Base-by-base conservation (phyloP, 2,329 filamentous ascomycete species). In the Exophiala viscosa region DNA sequence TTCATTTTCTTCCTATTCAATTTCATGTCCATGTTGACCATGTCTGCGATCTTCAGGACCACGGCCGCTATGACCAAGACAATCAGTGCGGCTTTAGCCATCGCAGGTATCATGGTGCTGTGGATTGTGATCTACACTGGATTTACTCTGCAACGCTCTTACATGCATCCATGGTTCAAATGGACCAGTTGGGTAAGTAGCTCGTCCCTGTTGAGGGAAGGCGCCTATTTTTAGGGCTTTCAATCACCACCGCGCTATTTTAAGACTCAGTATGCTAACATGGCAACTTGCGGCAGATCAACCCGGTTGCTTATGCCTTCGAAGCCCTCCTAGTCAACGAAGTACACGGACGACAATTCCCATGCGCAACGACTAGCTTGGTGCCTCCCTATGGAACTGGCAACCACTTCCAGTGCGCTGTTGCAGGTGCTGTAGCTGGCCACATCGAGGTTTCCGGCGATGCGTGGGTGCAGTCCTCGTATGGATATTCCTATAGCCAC, bases 301-400 rank as follows among this genome's bases (percentile, higher is more conserved):
- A 73, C 45, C 70, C 70, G 0, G 50, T 73, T 10, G 61, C 70
- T 0, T 73, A 73, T 43, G 70, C 66, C 0, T 73, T 72, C 32
- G 69, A 73, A 45, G 65, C 69, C 8, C 58, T 72, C 2, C 58
- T 73, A 0, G 67, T 68, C 2, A 71, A 67, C 18, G 70, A 73
- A 47, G 70, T 73, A 45, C 65, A 70, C 42, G 53, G 54, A n/a
- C 67, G 68, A 23, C 18, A 48, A 10, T 59, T 53, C 35, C 55
- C 55, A 34, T 65, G 28, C 52, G 58, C 50, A 3, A 8, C 52
- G 14, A 48, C 52, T 13, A 56, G 54, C 39, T 45, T 81, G 0
- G 77, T 83, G 0, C 84, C 91, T 0, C 73, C 91, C 0, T 90
- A 91, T 63, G 85, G 90, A 63, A 87, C 87, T 1, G 78, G 84